Conservation (phyloP, 1,284 basidiomycete genomes). For the Ceraceosorus guamensis region DNA sequence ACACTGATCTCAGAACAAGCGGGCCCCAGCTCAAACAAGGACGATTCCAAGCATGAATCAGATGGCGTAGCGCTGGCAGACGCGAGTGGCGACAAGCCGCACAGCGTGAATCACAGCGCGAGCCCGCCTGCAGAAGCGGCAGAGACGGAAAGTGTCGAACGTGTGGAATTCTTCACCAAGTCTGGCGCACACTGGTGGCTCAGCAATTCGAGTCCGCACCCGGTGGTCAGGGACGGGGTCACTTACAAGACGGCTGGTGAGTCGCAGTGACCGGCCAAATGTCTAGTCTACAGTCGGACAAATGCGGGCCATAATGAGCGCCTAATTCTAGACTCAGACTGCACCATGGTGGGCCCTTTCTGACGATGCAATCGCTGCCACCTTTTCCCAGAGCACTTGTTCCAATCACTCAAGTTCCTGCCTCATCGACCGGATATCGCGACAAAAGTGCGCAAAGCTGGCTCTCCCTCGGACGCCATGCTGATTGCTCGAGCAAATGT, state of each 20-base stretch:
- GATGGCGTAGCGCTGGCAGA: too few relatives aligned
- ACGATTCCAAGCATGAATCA: too few relatives aligned
- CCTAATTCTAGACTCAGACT: too few relatives aligned
- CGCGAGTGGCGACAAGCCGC: too few relatives aligned
- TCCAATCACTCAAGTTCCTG: constrained; percentile 32
- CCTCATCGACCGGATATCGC: constrained; percentile 26
- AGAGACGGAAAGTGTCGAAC: too few relatives aligned
- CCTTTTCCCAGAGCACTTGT: constrained; percentile 23
- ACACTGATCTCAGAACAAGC: too few relatives aligned
- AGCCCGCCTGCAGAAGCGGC: too few relatives aligned
- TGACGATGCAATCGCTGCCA: neutral
- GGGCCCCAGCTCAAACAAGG: too few relatives aligned
- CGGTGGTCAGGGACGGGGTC: constrained; percentile 20
- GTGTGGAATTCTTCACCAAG: too few relatives aligned
- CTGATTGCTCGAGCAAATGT: constrained; percentile 22
- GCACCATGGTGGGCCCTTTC: neutral
- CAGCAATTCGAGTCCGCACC: constrained; percentile 21
- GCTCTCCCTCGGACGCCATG: constrained; percentile 24
- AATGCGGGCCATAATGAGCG: too few relatives aligned
- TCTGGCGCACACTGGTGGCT: constrained; percentile 25
- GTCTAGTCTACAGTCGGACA: too few relatives aligned
- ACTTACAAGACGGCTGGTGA: constrained; percentile 26
- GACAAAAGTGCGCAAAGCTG: constrained; percentile 26
- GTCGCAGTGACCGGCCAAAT: neutral
- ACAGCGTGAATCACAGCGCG: too few relatives aligned